Base-by-base conservation (phyloP, 495 filamentous ascomycete genomes). In the Lophium mytilinum region DNA sequence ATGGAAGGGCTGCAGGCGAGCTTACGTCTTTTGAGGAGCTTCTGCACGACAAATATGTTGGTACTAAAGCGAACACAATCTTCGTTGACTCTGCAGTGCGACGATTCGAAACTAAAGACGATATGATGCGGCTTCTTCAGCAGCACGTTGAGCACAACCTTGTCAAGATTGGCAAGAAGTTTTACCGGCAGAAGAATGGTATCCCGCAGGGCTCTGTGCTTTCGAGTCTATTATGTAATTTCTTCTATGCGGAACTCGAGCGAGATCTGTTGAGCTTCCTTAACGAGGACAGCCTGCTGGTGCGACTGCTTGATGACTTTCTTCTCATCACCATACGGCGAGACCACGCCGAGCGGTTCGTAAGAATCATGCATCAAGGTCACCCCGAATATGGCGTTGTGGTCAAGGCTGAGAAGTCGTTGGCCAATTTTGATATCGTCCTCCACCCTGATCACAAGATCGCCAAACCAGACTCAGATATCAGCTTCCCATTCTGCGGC, bases 121-220 rank as follows among this genome's bases (percentile, higher is more conserved):
- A 80, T 18, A 68, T 97, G n/a, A 72, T 96, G 14, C 75, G 75
- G 7, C 73, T 96, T 2, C 72, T 94, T 8, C 70, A 82, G 6
- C 80, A 89, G 48, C 93, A 98, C 66, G 80, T 97, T 10, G 75
- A 81, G 41, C 77, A 81, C 37, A 96, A 97, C 63, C 74, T 96
- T 33, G 80, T 97, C 68, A 90, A 87, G 61, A 85, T 96, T 50
- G 91, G 89, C 21, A 91, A 92, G 74, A 88, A 85, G 51, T 93
- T 84, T 71, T 96, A 89, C 64, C 80, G 89, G 11, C 93, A 97
- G 63, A 90, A 84, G 64, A 75, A 79, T 35, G 93, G 93, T 12
- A 96, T 98, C 19, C 90, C 93, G 0, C 93, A 98, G 69, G 93
- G 93, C 37, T 95, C 90, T 0, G 78, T 95, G 0, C 66, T 98